Conservation (phyloP, 1,284 basidiomycete genomes). For the Thelephora terrestris region DNA sequence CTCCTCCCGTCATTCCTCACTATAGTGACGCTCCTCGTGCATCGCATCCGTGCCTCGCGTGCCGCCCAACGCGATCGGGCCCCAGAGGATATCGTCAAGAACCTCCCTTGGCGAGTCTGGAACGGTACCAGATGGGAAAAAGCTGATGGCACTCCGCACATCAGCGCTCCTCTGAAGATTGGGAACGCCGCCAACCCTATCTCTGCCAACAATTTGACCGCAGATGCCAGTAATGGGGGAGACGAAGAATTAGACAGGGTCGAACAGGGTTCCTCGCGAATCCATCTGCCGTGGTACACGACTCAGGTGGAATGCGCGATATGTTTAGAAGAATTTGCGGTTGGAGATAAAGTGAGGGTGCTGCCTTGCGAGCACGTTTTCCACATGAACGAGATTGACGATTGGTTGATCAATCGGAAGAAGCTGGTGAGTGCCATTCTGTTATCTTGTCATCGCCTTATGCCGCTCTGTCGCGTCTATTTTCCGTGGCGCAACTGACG, state of each 20-base stretch:
- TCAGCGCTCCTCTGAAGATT: constrained; percentile 25
- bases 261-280: constrained; percentile 11
- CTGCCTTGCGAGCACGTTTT: constrained; percentile 87
- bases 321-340: constrained; percentile 76
- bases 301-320: constrained; percentile 79
- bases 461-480: not conserved
- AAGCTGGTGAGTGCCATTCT: constrained; percentile 54
- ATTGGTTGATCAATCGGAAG: constrained; percentile 84
- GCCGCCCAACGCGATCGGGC: constrained; percentile 74
- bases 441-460: constrained; percentile 10
- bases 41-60: constrained; percentile 66
- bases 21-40: constrained; percentile 70
- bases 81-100: constrained; percentile 65
- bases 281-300: constrained; percentile 49
- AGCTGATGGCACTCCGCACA: constrained; percentile 28
- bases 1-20: constrained; percentile 75
- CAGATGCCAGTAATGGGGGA: constrained; percentile 10
- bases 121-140: constrained; percentile 72
- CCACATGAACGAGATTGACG: constrained; percentile 77
- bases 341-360: constrained; percentile 80
- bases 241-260: constrained; percentile 24
- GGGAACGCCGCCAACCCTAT: constrained; percentile 15
- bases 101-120: constrained; percentile 73
- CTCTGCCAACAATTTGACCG: constrained; percentile 14
- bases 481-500: constrained; percentile 3